A percentile compares a stretch with the other conserved stretches of the same genome.
phyloP scores from a whole-genome alignment of 306 rosid genomes.

The Corylus heterophylla region DNA sequence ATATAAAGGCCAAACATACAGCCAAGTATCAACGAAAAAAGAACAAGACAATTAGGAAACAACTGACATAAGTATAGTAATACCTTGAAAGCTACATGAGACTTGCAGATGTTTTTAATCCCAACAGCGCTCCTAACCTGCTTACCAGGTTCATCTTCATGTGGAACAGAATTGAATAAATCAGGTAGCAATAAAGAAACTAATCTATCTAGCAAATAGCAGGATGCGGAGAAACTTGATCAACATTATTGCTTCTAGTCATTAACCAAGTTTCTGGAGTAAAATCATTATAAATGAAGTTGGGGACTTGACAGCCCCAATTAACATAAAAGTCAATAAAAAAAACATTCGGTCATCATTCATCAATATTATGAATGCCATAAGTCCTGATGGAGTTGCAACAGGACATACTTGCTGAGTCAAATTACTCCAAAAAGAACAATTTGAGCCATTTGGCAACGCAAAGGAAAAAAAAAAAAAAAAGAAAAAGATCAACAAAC shows the following conservation, averaged over 20 bases:
- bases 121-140: constrained; percentile 84
- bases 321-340: neutral
- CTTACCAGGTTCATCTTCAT: constrained; percentile 89
- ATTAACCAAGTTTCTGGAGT: constrained; percentile 7
- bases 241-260: neutral
- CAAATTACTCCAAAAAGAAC: neutral
- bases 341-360: neutral
- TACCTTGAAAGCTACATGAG: constrained; percentile 89
- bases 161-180: constrained; percentile 33
- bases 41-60: constrained; percentile 11
- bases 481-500: neutral
- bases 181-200: constrained; percentile 28
- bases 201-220: neutral
- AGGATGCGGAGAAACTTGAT: neutral
- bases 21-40: constrained; percentile 1
- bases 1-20: constrained; percentile 14
- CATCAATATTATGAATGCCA: neutral
- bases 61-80: constrained; percentile 21
- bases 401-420: neutral
- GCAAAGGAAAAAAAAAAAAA: neutral
- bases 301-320: neutral
- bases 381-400: neutral
- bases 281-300: constrained; percentile 3
- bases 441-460: neutral
- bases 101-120: constrained; percentile 78